Conservation (phyloP, 208 protist species). For the Spongospora subterranea region DNA sequence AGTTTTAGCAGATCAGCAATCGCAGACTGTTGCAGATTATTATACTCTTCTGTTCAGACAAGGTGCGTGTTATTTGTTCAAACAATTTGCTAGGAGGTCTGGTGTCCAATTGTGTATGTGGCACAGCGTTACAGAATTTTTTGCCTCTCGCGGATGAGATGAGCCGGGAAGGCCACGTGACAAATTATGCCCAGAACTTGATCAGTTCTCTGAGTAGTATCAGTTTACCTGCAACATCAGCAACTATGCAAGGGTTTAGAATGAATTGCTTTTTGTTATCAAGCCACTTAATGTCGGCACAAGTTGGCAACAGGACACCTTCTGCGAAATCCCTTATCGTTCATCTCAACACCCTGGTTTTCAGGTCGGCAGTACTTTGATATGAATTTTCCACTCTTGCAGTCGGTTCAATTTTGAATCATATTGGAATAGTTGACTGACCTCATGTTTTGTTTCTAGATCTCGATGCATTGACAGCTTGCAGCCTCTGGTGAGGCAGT, state of each 20-base stretch:
- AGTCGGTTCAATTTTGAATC: no score
- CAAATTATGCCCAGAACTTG: not conserved
- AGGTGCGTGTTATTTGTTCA: no score
- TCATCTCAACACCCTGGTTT: not conserved
- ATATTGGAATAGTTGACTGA: not conserved
- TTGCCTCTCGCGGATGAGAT: conserved; percentile 7
- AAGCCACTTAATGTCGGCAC: not conserved
- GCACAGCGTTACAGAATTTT: no score
- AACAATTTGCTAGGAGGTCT: no score
- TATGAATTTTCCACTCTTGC: no score
- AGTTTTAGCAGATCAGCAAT: not conserved
- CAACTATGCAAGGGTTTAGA: not conserved
- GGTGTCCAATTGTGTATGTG: no score
- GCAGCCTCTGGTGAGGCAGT: not conserved
- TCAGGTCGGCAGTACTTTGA: not conserved
- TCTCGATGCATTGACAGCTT: conserved; percentile 1
- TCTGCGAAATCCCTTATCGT: not conserved
- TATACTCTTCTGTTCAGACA: not conserved
- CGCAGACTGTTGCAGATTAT: not conserved
- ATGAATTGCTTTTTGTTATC: conserved; percentile 43
- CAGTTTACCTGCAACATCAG: no score
- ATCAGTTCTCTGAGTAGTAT: no score
- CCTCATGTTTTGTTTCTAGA: not conserved
- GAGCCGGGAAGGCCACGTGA: not conserved
- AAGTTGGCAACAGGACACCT: not conserved